phyloP scores from a whole-genome alignment of 2,329 filamentous ascomycete genomes.

The Aspergillus aculeatus region DNA sequence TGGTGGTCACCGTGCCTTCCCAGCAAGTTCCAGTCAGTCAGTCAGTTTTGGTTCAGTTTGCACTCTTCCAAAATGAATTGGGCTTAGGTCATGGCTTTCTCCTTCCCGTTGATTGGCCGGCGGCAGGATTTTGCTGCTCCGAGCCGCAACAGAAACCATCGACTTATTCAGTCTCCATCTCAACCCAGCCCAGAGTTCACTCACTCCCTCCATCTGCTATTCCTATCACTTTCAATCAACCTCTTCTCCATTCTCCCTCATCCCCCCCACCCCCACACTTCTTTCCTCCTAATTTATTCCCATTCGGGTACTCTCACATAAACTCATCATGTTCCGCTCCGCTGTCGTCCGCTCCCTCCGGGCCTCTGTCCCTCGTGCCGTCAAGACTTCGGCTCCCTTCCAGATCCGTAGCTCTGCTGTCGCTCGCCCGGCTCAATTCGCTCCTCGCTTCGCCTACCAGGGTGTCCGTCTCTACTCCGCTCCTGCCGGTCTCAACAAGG shows the following conservation, averaged over 20 bases:
- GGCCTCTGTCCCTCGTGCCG: conserved; percentile 51
- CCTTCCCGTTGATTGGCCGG: conserved; percentile 39
- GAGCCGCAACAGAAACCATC: conserved; percentile 28
- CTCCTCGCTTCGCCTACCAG: conserved; percentile 64
- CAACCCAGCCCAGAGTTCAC: conserved; percentile 7
- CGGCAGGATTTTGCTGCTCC: conserved; percentile 35
- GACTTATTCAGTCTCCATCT: conserved; percentile 22
- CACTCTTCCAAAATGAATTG: background rate
- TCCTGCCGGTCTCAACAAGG: conserved; percentile 71
- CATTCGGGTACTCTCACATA: conserved; percentile 1
- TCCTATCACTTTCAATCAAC: background rate
- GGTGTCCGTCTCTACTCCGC: conserved; percentile 84
- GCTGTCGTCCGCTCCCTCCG: conserved; percentile 76
- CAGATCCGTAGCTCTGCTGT: conserved; percentile 60
- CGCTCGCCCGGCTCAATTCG: conserved; percentile 60
- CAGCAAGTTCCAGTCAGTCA: conserved; percentile 25
- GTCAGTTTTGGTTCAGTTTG: conserved; percentile 4
- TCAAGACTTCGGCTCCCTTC: conserved; percentile 60
- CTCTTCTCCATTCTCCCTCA: conserved; percentile 8
- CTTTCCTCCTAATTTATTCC: background rate
- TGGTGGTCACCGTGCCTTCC: conserved; percentile 12
- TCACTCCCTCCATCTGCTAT: background rate
- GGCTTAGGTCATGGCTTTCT: conserved; percentile 45
- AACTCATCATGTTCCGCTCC: conserved; percentile 79
- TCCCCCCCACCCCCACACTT: conserved; percentile 6